Evolutionary conservation across 768 basidiomycete genomes (phyloP).

Genomic region (Tylopilus sp.): DNA sequence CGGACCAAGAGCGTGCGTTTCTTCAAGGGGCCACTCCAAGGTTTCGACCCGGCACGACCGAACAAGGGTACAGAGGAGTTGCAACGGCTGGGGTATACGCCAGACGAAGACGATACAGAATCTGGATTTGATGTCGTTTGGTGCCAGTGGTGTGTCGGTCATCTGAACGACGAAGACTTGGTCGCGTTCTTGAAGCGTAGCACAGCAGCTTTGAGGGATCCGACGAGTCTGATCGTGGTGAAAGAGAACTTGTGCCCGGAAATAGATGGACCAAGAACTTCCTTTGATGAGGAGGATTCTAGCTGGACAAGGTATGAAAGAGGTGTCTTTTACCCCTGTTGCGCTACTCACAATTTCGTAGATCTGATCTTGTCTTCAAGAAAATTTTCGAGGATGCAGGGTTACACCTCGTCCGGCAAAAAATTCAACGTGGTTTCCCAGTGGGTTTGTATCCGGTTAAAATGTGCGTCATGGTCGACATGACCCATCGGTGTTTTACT

Average conservation of each 20-base stretch:
- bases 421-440: constrained; percentile 82
- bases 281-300: constrained; percentile 86
- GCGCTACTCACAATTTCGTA: constrained; percentile 29
- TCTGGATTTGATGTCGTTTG: constrained; percentile 85
- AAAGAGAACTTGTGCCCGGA: constrained; percentile 90
- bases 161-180: constrained; percentile 75
- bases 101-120: constrained; percentile 50
- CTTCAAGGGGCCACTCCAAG: constrained; percentile 75
- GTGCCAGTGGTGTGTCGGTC: constrained; percentile 98
- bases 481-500: neutral
- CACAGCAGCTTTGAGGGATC: constrained; percentile 53
- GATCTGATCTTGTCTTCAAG: constrained; percentile 85
- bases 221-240: constrained; percentile 67
- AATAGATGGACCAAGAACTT: constrained; percentile 45
- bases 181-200: constrained; percentile 70
- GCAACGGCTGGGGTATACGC: constrained; percentile 66
- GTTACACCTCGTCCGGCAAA: constrained; percentile 64
- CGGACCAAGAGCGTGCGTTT: constrained; percentile 71
- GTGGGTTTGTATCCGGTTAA: constrained; percentile 79
- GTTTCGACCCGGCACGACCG: constrained; percentile 66
- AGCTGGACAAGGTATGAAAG: constrained; percentile 76
- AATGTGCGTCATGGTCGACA: constrained; percentile 51
- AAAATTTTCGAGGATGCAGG: constrained; percentile 70
- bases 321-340: neutral
- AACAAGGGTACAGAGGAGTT: constrained; percentile 39